These are phyloP conservation scores for Lentinula raphanica DNA, from an alignment of 768 basidiomycete species.

Conservation along the genomic window DNA sequence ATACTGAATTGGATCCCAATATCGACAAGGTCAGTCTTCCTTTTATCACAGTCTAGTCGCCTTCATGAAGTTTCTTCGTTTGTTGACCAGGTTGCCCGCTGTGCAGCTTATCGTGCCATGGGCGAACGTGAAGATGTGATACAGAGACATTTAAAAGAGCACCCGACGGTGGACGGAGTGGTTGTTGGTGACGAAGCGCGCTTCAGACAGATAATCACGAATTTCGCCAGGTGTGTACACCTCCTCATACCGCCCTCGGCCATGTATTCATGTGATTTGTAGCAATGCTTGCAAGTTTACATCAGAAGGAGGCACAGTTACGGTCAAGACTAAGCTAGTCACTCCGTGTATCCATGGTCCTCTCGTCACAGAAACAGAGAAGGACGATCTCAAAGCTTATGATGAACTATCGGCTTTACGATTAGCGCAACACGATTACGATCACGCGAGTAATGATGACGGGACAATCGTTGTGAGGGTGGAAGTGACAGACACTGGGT, in stretches of 20 bases:
- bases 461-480: constrained; percentile 57
- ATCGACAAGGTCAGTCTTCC: constrained; percentile 41
- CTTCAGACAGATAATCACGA: constrained; percentile 61
- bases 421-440: constrained; percentile 1
- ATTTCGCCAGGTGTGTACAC: constrained; percentile 52
- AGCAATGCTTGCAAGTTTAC: constrained; percentile 62
- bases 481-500: constrained; percentile 65
- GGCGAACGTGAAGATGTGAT: constrained; percentile 33
- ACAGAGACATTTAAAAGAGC: constrained; percentile 20
- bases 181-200: constrained; percentile 71
- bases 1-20: constrained; percentile 47
- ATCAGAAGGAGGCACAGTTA: constrained; percentile 49
- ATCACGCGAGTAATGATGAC: constrained; percentile 30
- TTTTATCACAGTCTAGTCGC: not conserved
- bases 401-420: not conserved
- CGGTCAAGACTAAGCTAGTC: constrained; percentile 51
- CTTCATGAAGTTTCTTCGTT: not conserved
- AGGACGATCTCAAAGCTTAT: not conserved
- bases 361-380: not conserved
- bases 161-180: constrained; percentile 32
- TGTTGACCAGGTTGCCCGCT: constrained; percentile 38
- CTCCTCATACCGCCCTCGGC: not conserved
- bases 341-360: constrained; percentile 15
- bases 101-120: constrained; percentile 37
- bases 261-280: not conserved